These are phyloP conservation scores for Porpolomopsis calyptriformis DNA, from an alignment of 768 basidiomycete species.

Conservation along the genomic window DNA sequence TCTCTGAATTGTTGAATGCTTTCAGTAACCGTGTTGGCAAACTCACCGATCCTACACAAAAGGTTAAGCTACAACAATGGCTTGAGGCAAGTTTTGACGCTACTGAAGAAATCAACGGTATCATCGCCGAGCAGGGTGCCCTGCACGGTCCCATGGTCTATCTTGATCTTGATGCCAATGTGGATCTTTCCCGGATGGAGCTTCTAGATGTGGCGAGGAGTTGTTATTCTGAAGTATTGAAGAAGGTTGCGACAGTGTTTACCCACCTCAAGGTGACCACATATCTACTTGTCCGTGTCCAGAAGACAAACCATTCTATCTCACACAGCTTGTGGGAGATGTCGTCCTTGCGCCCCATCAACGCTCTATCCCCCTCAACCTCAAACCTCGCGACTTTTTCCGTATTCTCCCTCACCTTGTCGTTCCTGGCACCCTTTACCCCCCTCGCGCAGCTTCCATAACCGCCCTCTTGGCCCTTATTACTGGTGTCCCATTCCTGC, in stretches of 20 bases:
- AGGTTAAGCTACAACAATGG: constrained; percentile 17
- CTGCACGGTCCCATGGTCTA: constrained; percentile 14
- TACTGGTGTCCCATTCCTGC: constrained; percentile 18
- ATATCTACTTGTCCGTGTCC: neutral
- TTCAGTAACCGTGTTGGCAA: constrained; percentile 17
- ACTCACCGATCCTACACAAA: constrained; percentile 11
- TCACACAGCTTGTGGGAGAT: constrained; percentile 15
- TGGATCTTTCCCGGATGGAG: constrained; percentile 18
- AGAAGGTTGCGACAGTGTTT: constrained; percentile 17
- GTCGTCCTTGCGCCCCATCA: constrained; percentile 15
- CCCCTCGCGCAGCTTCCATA: constrained; percentile 16
- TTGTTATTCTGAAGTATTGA: constrained; percentile 16
- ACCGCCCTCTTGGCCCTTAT: constrained; percentile 18
- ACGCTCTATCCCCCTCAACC: constrained; percentile 15
- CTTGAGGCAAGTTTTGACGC: constrained; percentile 20
- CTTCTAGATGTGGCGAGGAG: constrained; percentile 21
- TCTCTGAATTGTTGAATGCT: constrained; percentile 12
- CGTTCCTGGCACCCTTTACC: constrained; percentile 19
- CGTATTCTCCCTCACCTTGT: constrained; percentile 20
- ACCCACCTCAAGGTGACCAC: constrained; percentile 17
- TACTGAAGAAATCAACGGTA: constrained; percentile 17
- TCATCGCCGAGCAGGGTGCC: constrained; percentile 11
- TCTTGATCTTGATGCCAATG: constrained; percentile 19
- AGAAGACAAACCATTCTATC: neutral
- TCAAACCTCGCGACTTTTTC: constrained; percentile 15